Percentiles rank a stretch among this genome's conserved stretches.
These are phyloP conservation scores for Coemansia sp. DNA, from an alignment of 192 early-diverging fungal genomes.

Conservation along the genomic window DNA sequence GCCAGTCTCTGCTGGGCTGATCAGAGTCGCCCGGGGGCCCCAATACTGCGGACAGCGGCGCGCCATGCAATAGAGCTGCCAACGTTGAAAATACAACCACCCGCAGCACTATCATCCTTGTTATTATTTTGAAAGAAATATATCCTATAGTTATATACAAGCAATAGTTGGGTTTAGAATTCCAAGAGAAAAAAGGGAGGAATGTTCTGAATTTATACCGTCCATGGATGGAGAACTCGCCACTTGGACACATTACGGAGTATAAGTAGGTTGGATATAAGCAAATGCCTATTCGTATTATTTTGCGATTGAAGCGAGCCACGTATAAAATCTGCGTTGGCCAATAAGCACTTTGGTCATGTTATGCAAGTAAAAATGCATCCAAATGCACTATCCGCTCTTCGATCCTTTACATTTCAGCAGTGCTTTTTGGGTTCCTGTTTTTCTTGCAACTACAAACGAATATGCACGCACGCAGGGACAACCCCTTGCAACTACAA, in stretches of 20 bases:
- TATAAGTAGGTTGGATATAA: not conserved
- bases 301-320: not conserved
- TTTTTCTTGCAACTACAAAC: too few species aligned
- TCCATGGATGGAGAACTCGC: too few species aligned
- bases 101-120: not conserved
- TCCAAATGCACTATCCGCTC: not conserved
- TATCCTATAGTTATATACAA: not conserved
- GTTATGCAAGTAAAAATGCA: not conserved
- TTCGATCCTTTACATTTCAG: conserved; percentile 1
- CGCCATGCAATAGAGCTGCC: not conserved
- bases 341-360: not conserved
- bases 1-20: conserved; percentile 44
- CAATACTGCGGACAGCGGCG: conserved; percentile 6
- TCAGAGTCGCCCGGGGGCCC: conserved; percentile 15
- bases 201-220: not conserved
- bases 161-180: not conserved
- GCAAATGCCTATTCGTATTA: not conserved
- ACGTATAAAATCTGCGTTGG: not conserved
- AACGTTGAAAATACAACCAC: not conserved
- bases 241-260: too few species aligned
- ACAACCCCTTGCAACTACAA: not conserved
- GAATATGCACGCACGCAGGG: not conserved
- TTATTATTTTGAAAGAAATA: not conserved
- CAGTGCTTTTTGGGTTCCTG: not conserved
- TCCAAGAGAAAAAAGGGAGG: not conserved